These are phyloP conservation scores for Suillus hirtellus DNA, from an alignment of 768 basidiomycete genomes.

Conservation along the genomic window DNA sequence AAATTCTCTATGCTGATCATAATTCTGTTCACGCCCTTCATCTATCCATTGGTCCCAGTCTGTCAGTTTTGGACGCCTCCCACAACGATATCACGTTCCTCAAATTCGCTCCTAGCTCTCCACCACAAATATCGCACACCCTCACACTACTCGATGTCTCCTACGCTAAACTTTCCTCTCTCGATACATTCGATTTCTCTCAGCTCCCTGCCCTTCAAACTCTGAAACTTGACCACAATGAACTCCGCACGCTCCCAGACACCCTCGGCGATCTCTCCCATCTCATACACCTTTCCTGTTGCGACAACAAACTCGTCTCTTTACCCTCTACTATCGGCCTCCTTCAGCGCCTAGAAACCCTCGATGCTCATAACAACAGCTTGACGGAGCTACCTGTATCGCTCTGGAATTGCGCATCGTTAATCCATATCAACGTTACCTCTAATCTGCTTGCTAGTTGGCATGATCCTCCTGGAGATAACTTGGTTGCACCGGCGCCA, in stretches of 20 bases:
- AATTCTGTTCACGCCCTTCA: slow-evolving; percentile 83
- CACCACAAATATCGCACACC: slow-evolving; percentile 45
- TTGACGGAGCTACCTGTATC: slow-evolving; percentile 70
- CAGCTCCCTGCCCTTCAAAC: slow-evolving; percentile 70
- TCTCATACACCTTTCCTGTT: slow-evolving; percentile 77
- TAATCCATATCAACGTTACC: slow-evolving; percentile 78
- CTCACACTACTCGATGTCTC: slow-evolving; percentile 85
- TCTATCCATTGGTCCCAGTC: slow-evolving; percentile 65
- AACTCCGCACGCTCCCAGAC: slow-evolving; percentile 83
- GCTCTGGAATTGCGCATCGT: slow-evolving; percentile 81
- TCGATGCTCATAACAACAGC: slow-evolving; percentile 93
- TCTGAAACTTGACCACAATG: slow-evolving; percentile 84
- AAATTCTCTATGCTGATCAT: slow-evolving; percentile 73
- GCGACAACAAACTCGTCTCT: slow-evolving; percentile 83
- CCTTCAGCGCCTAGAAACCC: slow-evolving; percentile 67
- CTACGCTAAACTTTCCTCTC: slow-evolving; percentile 80
- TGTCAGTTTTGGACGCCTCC: slow-evolving; percentile 68
- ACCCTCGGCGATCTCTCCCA: slow-evolving; percentile 70
- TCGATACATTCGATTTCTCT: slow-evolving; percentile 72
- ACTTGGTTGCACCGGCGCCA: slow-evolving; percentile 26
- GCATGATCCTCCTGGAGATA: slow-evolving; percentile 57
- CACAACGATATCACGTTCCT: slow-evolving; percentile 89
- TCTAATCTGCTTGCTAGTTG: slow-evolving; percentile 82
- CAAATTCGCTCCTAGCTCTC: slow-evolving; percentile 54
- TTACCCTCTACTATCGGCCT: slow-evolving; percentile 78